These are phyloP conservation scores for Aspergillus asperescens DNA, from an alignment of 495 filamentous ascomycete species.

Conservation along the genomic window DNA sequence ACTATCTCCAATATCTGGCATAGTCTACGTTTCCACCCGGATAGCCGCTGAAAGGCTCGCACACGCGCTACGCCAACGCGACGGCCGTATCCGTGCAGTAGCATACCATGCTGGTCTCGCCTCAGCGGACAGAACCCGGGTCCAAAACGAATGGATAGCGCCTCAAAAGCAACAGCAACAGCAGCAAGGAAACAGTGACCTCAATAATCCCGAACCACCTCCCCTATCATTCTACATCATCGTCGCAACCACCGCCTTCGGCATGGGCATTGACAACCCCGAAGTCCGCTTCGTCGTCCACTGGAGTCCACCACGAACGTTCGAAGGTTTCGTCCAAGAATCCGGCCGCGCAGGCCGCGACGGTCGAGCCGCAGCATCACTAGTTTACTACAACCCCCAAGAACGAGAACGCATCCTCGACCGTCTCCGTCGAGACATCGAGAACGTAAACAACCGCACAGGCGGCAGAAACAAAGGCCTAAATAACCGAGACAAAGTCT, in stretches of 20 bases:
- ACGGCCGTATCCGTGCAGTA: constrained; percentile 38
- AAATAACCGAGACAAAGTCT: constrained; percentile 16
- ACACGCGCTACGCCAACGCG: constrained; percentile 26
- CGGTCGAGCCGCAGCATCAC: constrained; percentile 76
- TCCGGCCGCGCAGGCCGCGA: constrained; percentile 87
- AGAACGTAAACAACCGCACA: constrained; percentile 34
- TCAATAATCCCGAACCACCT: constrained; percentile 9
- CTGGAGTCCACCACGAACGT: constrained; percentile 86
- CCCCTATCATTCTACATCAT: constrained; percentile 72
- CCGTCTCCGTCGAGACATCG: constrained; percentile 35
- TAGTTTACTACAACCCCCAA: constrained; percentile 82
- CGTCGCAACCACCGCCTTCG: constrained; percentile 91
- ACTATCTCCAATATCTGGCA: constrained; percentile 67
- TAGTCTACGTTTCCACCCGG: constrained; percentile 82
- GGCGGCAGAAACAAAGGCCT: constrained; percentile 17
- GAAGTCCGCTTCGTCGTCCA: constrained; percentile 91
- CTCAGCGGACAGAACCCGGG: constrained; percentile 36
- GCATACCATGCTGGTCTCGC: constrained; percentile 49
- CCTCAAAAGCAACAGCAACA: constrained; percentile 41
- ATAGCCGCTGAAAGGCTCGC: constrained; percentile 73
- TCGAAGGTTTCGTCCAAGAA: constrained; percentile 95
- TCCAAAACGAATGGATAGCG: constrained; percentile 66
- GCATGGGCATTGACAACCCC: constrained; percentile 96
- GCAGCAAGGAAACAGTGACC: too few relatives aligned
- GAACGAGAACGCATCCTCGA: constrained; percentile 72